A percentile compares a stretch with the other conserved stretches of the same genome.
These are phyloP conservation scores for Blastocladiella emersonii DNA, from an alignment of 371 early-diverging fungal species.

Conservation along the genomic window DNA sequence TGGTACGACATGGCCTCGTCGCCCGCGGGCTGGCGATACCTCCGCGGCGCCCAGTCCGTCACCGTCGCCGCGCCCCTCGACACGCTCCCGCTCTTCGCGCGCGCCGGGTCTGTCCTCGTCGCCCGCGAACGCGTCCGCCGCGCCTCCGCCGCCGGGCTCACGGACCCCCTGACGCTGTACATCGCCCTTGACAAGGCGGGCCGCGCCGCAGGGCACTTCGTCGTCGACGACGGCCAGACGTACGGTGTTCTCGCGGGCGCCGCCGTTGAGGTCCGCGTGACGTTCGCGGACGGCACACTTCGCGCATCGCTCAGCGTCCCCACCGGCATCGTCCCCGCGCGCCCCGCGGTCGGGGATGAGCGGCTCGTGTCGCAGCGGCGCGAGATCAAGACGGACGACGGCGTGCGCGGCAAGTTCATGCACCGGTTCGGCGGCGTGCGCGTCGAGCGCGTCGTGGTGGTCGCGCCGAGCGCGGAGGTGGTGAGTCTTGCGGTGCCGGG, in stretches of 20 bases:
- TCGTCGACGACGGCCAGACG: not conserved
- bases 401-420: not conserved
- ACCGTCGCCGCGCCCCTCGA: conserved; percentile 49
- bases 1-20: not conserved
- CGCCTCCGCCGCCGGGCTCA: conserved; percentile 57
- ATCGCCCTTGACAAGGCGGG: conserved; percentile 45
- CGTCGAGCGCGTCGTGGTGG: not conserved
- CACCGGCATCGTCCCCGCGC: too few species aligned
- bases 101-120: conserved; percentile 76
- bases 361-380: not conserved
- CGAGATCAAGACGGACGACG: not conserved
- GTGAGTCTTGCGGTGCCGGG: not conserved
- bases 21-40: conserved; percentile 21
- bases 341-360: not conserved
- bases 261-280: not conserved
- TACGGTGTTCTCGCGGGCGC: not conserved
- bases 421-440: not conserved
- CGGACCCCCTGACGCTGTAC: conserved; percentile 83
- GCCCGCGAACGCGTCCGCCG: conserved; percentile 75
- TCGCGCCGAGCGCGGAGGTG: not conserved
- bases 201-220: not conserved
- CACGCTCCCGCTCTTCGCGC: conserved; percentile 64
- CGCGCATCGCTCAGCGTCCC: not conserved
- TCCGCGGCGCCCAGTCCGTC: conserved; percentile 5
- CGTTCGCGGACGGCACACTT: conserved; percentile 5